These are phyloP conservation scores for Populus euphratica DNA, from an alignment of 345 rosid species.

Conservation along the genomic window DNA sequence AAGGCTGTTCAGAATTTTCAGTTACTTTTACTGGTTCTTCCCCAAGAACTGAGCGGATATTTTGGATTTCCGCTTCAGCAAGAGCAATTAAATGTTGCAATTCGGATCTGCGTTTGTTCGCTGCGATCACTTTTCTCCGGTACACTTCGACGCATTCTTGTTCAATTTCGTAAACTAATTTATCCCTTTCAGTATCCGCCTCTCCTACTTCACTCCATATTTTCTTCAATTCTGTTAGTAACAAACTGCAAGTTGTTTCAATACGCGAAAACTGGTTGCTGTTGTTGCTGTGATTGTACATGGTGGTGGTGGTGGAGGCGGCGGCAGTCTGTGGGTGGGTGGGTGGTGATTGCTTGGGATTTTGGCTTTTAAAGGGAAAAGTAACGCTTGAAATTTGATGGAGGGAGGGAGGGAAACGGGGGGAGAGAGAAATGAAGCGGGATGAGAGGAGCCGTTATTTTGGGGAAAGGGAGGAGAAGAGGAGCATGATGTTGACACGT, in stretches of 20 bases:
- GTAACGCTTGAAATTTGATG: slow-evolving; percentile 36
- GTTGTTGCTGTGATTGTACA: neutral
- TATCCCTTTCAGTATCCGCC: slow-evolving; percentile 42
- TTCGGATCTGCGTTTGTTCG: slow-evolving; percentile 39
- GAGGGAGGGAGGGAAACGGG: slow-evolving; percentile 18
- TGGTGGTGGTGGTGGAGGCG: neutral
- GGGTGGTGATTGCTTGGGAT: neutral
- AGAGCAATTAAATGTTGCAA: slow-evolving; percentile 39
- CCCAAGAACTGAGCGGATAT: slow-evolving; percentile 46
- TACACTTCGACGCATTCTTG: slow-evolving; percentile 52
- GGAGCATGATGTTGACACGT: slow-evolving; percentile 22
- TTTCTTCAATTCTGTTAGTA: slow-evolving; percentile 54
- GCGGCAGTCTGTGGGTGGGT: neutral
- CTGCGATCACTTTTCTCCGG: slow-evolving; percentile 44
- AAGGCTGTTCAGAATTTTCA: neutral
- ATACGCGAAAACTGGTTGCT: slow-evolving; percentile 18
- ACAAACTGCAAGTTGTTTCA: slow-evolving; percentile 54
- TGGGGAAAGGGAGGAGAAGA: neutral
- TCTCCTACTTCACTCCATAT: slow-evolving; percentile 70
- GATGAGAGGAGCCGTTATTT: slow-evolving; percentile 41
- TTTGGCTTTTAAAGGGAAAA: neutral
- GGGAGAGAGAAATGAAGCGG: slow-evolving; percentile 1
- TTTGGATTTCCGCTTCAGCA: slow-evolving; percentile 49
- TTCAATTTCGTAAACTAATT: slow-evolving; percentile 49
- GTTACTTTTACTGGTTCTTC: slow-evolving; percentile 40